Evolutionary conservation across 106 monocot genomes (phyloP).

Genomic region (Dioscorea alata): DNA sequence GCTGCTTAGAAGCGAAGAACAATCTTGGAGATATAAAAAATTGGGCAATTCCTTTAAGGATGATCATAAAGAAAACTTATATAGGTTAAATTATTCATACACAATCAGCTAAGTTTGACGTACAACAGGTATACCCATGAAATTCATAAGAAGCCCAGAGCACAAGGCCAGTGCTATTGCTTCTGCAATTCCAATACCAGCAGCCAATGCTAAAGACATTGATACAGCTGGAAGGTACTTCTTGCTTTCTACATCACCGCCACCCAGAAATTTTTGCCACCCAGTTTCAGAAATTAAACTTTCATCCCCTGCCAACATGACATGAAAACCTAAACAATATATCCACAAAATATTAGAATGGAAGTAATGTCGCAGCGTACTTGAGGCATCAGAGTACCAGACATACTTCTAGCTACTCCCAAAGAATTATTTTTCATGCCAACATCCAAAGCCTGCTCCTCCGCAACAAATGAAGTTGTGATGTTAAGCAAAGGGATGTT

Average conservation of each 20-base stretch:
- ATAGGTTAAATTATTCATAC: background rate
- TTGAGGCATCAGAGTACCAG: background rate
- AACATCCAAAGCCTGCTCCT: constrained; percentile 57
- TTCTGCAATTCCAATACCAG: constrained; percentile 75
- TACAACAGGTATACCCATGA: constrained; percentile 87
- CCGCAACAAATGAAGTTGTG: constrained; percentile 97
- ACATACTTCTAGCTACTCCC: background rate
- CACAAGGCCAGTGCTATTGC: constrained; percentile 48
- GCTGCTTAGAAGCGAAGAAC: too few species aligned
- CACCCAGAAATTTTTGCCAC: background rate
- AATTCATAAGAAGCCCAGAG: constrained; percentile 59
- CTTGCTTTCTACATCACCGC: constrained; percentile 16
- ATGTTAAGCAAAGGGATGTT: constrained; percentile 89
- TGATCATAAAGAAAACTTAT: background rate
- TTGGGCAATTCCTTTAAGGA: too few species aligned
- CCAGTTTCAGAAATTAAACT: too few species aligned
- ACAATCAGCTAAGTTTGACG: constrained; percentile 22
- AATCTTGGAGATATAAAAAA: too few species aligned
- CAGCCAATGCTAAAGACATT: constrained; percentile 77
- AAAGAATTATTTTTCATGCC: constrained; percentile 4
- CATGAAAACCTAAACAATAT: background rate
- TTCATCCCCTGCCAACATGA: constrained; percentile 2
- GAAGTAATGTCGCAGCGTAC: background rate
- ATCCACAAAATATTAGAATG: too few species aligned
- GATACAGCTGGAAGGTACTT: constrained; percentile 84